Conservation (phyloP, 2,329 filamentous ascomycete genomes). For the Thermomyces lanuginosus region DNA sequence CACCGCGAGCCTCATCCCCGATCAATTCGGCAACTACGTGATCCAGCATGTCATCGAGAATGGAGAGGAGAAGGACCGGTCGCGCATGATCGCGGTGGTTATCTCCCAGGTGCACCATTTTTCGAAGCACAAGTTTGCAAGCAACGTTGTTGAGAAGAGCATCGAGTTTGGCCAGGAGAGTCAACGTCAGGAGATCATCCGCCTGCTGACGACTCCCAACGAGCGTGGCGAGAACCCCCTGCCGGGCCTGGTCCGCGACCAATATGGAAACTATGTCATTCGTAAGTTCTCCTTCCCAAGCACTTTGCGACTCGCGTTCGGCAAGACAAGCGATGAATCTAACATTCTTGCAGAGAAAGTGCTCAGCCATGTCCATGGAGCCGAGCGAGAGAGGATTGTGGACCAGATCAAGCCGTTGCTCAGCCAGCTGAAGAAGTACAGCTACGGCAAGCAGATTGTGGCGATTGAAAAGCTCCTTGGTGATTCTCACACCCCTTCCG, state of each 20-base stretch:
- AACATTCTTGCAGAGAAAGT: slow-evolving; percentile 52
- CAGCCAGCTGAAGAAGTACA: slow-evolving; percentile 44
- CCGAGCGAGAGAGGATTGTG: slow-evolving; percentile 43
- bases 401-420: slow-evolving; percentile 49
- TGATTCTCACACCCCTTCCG: slow-evolving; percentile 15
- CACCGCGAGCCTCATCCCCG: slow-evolving; percentile 55
- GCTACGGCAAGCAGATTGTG: slow-evolving; percentile 49
- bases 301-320: too few species aligned
- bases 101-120: slow-evolving; percentile 53
- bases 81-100: slow-evolving; percentile 57
- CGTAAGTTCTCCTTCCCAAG: slow-evolving; percentile 44
- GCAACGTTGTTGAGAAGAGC: slow-evolving; percentile 92
- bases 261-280: slow-evolving; percentile 90
- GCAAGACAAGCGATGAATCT: slow-evolving; percentile 7
- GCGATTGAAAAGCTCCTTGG: slow-evolving; percentile 45
- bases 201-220: slow-evolving; percentile 42
- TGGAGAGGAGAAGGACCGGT: slow-evolving; percentile 55
- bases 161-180: slow-evolving; percentile 53
- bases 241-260: slow-evolving; percentile 66
- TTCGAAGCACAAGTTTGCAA: slow-evolving; percentile 92
- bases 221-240: slow-evolving; percentile 55
- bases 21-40: slow-evolving; percentile 93
- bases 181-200: slow-evolving; percentile 54
- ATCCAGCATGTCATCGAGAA: slow-evolving; percentile 78
- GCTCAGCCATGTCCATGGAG: slow-evolving; percentile 44